Evolutionary conservation across 1,284 basidiomycete species (phyloP).

Genomic region (Bjerkandera adusta): DNA sequence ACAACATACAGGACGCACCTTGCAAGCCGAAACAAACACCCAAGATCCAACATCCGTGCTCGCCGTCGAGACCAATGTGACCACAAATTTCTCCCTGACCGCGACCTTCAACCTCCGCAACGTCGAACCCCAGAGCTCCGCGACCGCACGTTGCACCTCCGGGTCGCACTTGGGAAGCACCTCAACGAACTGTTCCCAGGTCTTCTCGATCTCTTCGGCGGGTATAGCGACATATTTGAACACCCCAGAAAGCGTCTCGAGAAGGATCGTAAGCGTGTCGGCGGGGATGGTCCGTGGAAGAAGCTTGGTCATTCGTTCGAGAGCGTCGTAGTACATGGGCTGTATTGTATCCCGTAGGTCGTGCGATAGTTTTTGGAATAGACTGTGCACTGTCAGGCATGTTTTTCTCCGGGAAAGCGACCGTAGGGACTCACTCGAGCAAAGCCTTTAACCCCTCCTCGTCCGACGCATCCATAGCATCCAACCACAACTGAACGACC

Average conservation of each 20-base stretch:
- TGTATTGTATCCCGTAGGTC: constrained; percentile 72
- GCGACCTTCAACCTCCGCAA: constrained; percentile 60
- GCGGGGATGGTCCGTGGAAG: constrained; percentile 57
- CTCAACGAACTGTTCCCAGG: constrained; percentile 53
- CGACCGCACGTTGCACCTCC: constrained; percentile 68
- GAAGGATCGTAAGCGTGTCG: constrained; percentile 58
- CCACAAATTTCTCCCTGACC: constrained; percentile 49
- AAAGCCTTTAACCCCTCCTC: constrained; percentile 68
- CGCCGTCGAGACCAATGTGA: constrained; percentile 39
- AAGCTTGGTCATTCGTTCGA: constrained; percentile 52
- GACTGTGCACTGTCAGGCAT: constrained; percentile 38
- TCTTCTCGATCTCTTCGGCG: constrained; percentile 44
- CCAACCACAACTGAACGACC: constrained; percentile 61
- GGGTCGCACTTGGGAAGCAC: constrained; percentile 56
- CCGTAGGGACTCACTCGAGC: constrained; percentile 56
- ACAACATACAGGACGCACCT: constrained; percentile 41
- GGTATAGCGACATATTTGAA: constrained; percentile 73
- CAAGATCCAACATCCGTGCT: constrained; percentile 61
- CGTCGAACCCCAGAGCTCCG: constrained; percentile 77
- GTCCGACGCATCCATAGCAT: constrained; percentile 52
- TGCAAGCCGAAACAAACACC: constrained; percentile 66
- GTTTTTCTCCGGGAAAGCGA: constrained; percentile 7
- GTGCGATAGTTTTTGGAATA: constrained; percentile 72
- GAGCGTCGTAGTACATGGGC: constrained; percentile 54
- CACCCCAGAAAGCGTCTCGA: constrained; percentile 61